Conservation (phyloP, 768 basidiomycete species). For the Lactarius hatsudake region DNA sequence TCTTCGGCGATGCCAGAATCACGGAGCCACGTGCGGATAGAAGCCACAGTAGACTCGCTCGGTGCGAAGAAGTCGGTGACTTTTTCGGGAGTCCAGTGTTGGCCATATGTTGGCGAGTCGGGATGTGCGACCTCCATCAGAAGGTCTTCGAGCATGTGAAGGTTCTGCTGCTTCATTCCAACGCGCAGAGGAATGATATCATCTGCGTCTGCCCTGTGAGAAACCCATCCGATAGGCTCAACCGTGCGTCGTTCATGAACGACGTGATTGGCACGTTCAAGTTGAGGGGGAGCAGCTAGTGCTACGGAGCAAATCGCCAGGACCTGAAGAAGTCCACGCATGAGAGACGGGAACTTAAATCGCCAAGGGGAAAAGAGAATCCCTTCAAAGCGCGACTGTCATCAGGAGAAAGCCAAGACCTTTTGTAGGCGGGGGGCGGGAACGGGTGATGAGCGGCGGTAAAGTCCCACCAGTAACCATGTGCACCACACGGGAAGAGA, state of each 20-base stretch:
- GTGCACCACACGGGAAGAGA: background rate
- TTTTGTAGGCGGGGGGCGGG: background rate
- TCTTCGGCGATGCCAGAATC: conserved; percentile 37
- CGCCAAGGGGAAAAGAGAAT: background rate
- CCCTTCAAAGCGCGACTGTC: background rate
- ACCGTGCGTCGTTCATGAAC: conserved; percentile 41
- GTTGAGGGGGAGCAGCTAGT: conserved; percentile 20
- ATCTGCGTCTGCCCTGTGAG: conserved; percentile 33
- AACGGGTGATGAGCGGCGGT: background rate
- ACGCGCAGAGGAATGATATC: conserved; percentile 43
- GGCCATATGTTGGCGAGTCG: conserved; percentile 44
- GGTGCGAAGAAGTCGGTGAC: conserved; percentile 45
- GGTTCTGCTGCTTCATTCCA: conserved; percentile 43
- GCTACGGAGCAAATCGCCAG: conserved; percentile 28
- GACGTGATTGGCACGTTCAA: conserved; percentile 28
- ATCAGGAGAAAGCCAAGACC: background rate
- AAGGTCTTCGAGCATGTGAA: conserved; percentile 40
- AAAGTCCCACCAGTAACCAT: background rate
- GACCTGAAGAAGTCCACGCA: conserved; percentile 10
- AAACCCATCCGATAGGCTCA: conserved; percentile 37
- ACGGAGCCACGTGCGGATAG: conserved; percentile 43
- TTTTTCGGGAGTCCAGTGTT: conserved; percentile 42
- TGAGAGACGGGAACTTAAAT: background rate
- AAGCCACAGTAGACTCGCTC: conserved; percentile 35
- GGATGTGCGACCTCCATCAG: conserved; percentile 46